Evolutionary conservation across 2,329 filamentous ascomycete genomes (phyloP).

Genomic region (Aspergillus tamarii): DNA sequence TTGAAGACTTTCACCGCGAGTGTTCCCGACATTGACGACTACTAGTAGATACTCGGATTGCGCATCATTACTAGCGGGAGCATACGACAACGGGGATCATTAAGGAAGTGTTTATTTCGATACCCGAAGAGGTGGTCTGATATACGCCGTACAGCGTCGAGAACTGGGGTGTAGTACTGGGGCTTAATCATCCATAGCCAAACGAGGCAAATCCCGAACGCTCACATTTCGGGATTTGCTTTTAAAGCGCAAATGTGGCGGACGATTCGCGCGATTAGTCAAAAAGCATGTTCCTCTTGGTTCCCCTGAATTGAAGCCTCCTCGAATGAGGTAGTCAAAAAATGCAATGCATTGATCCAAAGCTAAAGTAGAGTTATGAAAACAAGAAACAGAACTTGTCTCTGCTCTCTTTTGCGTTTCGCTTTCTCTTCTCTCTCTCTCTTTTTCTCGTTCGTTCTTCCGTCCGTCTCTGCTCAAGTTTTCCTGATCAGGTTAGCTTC

Average conservation of each 20-base stretch:
- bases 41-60: constrained; percentile 10
- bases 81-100: neutral
- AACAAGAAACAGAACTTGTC: neutral
- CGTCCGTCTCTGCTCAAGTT: neutral
- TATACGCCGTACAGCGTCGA: constrained; percentile 9
- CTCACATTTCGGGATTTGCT: constrained; percentile 38
- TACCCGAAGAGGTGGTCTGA: constrained; percentile 31
- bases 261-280: constrained; percentile 18
- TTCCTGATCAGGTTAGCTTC: neutral
- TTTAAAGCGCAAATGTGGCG: constrained; percentile 23
- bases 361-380: neutral
- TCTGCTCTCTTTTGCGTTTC: neutral
- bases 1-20: neutral
- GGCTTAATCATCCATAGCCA: constrained; percentile 35
- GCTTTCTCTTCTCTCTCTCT: neutral
- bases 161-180: constrained; percentile 19
- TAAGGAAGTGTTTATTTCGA: constrained; percentile 11
- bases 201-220: constrained; percentile 38
- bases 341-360: neutral
- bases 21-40: constrained; percentile 6
- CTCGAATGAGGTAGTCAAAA: neutral
- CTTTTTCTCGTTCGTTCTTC: neutral
- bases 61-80: constrained; percentile 16
- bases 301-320: neutral
- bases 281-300: constrained; percentile 3